These are phyloP conservation scores for Yarrowia galli DNA, from an alignment of 1,139 yeast genomes.

Conservation along the genomic window DNA sequence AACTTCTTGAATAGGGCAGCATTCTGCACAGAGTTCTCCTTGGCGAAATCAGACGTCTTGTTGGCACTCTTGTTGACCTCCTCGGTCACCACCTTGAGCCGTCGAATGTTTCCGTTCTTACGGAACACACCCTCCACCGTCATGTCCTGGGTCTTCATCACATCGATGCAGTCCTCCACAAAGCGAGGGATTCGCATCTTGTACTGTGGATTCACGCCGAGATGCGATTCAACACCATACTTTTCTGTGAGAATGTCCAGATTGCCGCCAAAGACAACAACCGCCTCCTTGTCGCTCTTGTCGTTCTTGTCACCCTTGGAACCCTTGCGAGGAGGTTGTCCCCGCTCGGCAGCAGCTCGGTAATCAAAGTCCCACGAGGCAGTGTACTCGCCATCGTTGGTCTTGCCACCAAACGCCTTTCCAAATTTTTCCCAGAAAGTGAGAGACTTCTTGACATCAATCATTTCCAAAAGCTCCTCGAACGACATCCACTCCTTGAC, in stretches of 20 bases:
- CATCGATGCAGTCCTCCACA: constrained; percentile 82
- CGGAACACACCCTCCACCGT: constrained; percentile 97
- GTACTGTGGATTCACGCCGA: constrained; percentile 81
- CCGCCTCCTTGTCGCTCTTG: constrained; percentile 45
- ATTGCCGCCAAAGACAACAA: constrained; percentile 79
- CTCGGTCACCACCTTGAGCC: constrained; percentile 75
- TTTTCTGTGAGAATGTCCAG: constrained; percentile 72
- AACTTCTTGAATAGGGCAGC: constrained; percentile 94
- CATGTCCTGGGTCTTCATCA: constrained; percentile 91
- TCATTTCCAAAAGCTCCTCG: constrained; percentile 62
- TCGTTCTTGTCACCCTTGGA: constrained; percentile 46
- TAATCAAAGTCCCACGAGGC: constrained; percentile 37
- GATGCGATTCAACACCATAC: constrained; percentile 84
- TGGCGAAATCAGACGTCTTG: constrained; percentile 72
- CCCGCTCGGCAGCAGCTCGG: constrained; percentile 44
- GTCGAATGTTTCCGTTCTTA: constrained; percentile 92
- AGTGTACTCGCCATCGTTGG: constrained; percentile 33
- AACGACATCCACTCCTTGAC: constrained; percentile 54
- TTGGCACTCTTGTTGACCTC: constrained; percentile 78
- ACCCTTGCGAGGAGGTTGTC: constrained; percentile 1
- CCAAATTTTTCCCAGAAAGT: constrained; percentile 77
- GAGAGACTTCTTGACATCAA: constrained; percentile 62
- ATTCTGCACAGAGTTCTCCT: constrained; percentile 87
- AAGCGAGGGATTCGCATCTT: constrained; percentile 78
- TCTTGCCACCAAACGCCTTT: constrained; percentile 51